phyloP scores from a whole-genome alignment of 768 basidiomycete species.

The Leucogyrophana mollusca region DNA sequence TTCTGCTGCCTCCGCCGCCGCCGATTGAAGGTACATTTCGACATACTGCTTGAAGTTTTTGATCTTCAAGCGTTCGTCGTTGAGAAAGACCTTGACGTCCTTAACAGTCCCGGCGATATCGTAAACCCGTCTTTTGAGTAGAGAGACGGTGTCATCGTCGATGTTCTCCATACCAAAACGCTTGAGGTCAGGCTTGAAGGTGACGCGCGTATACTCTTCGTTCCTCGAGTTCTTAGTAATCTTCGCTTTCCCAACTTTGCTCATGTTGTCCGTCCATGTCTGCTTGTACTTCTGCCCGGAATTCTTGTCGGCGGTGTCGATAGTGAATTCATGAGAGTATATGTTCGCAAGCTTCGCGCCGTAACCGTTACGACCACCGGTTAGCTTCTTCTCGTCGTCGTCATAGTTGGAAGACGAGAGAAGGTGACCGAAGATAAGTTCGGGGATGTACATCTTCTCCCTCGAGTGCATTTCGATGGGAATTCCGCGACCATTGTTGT shows the following conservation, averaged over 20 bases:
- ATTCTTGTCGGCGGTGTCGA: conserved; percentile 93
- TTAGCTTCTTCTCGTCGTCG: conserved; percentile 97
- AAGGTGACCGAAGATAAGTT: conserved; percentile 95
- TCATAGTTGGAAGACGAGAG: conserved; percentile 96
- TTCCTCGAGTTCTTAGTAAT: conserved; percentile 87
- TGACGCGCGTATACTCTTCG: conserved; percentile 91
- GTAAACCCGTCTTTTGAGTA: conserved; percentile 92
- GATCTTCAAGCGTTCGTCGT: conserved; percentile 88
- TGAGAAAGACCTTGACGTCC: conserved; percentile 90
- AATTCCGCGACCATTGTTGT: conserved; percentile 95
- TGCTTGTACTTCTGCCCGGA: conserved; percentile 90
- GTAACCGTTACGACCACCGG: conserved; percentile 97
- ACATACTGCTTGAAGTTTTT: conserved; percentile 98
- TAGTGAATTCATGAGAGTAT: conserved; percentile 92
- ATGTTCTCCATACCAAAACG: conserved; percentile 92
- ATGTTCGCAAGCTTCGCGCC: conserved; percentile 99
- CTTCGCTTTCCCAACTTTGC: conserved; percentile 81
- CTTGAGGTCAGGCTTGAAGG: conserved; percentile 88
- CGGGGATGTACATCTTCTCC: conserved; percentile 94
- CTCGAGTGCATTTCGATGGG: conserved; percentile 93
- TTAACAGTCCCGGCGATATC: conserved; percentile 96
- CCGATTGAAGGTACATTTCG: conserved; percentile 85
- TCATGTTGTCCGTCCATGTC: conserved; percentile 94
- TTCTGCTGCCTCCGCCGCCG: conserved; percentile 65
- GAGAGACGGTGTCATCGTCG: conserved; percentile 86